Conservation (phyloP, 1,284 basidiomycete genomes). For the Ustilago trichophora region DNA sequence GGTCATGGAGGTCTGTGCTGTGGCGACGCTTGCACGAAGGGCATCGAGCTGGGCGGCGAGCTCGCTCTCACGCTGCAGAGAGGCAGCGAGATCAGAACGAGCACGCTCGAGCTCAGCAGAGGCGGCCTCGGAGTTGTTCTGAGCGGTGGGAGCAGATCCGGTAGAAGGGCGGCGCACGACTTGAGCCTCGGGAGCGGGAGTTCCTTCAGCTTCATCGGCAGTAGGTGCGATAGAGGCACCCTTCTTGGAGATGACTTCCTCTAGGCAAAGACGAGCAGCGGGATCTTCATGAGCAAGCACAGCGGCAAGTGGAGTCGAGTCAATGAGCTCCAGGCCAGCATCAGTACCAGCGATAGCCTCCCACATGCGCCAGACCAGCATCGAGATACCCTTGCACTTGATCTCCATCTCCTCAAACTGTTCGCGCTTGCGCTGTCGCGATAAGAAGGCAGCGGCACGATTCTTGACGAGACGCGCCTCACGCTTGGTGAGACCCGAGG, state of each 20-base stretch:
- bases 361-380: conserved; percentile 62
- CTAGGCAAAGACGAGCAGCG: conserved; percentile 43
- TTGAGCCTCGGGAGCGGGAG: conserved; percentile 23
- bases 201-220: conserved; percentile 37
- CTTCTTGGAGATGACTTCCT: conserved; percentile 50
- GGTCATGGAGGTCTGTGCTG: conserved; percentile 9
- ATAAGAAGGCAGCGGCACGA: conserved; percentile 87
- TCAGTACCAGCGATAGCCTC: conserved; percentile 50
- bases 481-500: conserved; percentile 83
- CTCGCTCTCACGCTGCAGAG: conserved; percentile 21
- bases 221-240: conserved; percentile 57
- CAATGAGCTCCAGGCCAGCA: conserved; percentile 26
- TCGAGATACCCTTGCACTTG: conserved; percentile 70
- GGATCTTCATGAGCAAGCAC: conserved; percentile 46
- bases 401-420: conserved; percentile 89
- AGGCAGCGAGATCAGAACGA: conserved; percentile 34
- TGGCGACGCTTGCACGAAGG: conserved; percentile 21
- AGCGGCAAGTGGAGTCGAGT: conserved; percentile 27
- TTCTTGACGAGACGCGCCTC: conserved; percentile 91
- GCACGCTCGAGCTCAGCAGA: conserved; percentile 40
- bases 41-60: conserved; percentile 26
- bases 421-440: conserved; percentile 86
- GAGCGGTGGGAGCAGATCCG: neutral
- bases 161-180: neutral
- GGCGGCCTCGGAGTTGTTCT: neutral